Percentiles rank a stretch among this genome's conserved stretches.
Evolutionary conservation across 345 rosid genomes (phyloP).

Genomic region (Stellera chamaejasme): DNA sequence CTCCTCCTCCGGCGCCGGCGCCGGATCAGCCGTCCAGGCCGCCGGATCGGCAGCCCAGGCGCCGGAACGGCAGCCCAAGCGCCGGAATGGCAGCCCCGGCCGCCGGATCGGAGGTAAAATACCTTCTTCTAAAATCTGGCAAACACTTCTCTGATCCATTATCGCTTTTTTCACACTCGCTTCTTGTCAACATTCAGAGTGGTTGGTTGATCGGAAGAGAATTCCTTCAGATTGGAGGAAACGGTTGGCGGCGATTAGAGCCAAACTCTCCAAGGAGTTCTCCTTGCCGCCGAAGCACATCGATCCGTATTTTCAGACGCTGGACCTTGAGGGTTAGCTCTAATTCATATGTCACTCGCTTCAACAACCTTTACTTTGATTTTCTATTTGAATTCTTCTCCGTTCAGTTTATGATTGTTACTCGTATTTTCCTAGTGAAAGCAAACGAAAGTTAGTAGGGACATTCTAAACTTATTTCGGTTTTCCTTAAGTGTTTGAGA

Average conservation of each 20-base stretch:
- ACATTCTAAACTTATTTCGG: too few relatives aligned
- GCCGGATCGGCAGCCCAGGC: too few relatives aligned
- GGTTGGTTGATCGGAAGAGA: slow-evolving; percentile 97
- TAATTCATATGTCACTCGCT: too few relatives aligned
- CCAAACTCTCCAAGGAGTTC: slow-evolving; percentile 66
- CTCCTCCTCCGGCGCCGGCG: too few relatives aligned
- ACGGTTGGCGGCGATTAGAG: slow-evolving; percentile 57
- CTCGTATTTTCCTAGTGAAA: too few relatives aligned
- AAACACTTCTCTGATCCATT: not conserved
- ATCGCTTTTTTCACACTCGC: slow-evolving; percentile 1
- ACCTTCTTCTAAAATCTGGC: not conserved
- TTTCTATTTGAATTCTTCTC: not conserved
- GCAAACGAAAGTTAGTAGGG: too few relatives aligned
- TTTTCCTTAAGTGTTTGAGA: too few relatives aligned
- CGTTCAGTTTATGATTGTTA: too few relatives aligned
- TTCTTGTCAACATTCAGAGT: slow-evolving; percentile 32
- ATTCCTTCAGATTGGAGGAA: slow-evolving; percentile 91
- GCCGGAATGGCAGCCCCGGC: too few relatives aligned
- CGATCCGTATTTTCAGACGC: slow-evolving; percentile 72
- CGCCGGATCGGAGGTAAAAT: slow-evolving; percentile 74
- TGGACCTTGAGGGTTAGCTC: slow-evolving; percentile 62
- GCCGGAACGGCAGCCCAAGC: too few relatives aligned
- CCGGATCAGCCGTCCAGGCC: too few relatives aligned
- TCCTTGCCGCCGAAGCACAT: slow-evolving; percentile 63
- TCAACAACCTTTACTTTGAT: not conserved